A percentile compares a stretch with the other conserved stretches of the same genome.
Evolutionary conservation across 345 rosid genomes (phyloP).

Genomic region (Citrus trifoliata): DNA sequence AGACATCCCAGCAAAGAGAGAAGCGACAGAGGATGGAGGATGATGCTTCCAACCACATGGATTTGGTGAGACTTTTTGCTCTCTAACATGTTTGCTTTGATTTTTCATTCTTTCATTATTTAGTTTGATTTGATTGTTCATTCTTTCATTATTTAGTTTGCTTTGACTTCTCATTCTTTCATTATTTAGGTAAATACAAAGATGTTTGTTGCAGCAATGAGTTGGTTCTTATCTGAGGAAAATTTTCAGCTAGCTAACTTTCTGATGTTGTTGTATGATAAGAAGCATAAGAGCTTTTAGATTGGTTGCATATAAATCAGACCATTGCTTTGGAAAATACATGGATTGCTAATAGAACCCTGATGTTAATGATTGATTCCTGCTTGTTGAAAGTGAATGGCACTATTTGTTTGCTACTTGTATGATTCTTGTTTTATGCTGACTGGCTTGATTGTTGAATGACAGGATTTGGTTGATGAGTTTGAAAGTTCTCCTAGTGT

Average conservation of each 20-base stretch:
- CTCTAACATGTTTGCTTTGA: neutral
- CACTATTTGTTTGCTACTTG: neutral
- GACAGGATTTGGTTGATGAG: conserved; percentile 46
- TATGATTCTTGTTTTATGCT: neutral
- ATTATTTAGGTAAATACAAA: neutral
- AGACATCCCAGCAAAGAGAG: conserved; percentile 49
- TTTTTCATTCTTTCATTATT: neutral
- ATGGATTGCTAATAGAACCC: neutral
- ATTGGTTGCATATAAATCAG: neutral
- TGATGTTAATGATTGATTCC: neutral
- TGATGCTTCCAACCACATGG: conserved; percentile 51
- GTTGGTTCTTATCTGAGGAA: neutral
- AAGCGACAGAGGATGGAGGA: conserved; percentile 68
- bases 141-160: neutral
- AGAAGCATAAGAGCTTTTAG: neutral
- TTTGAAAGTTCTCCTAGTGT: conserved; percentile 37
- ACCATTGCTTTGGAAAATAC: neutral
- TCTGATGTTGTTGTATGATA: neutral
- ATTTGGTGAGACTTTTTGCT: conserved; percentile 26
- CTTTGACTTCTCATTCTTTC: neutral
- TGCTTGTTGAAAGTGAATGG: neutral
- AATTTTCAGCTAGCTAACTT: neutral
- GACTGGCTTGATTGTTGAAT: conserved; percentile 13
- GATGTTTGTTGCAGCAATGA: neutral
- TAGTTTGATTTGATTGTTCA: neutral